Evolutionary conservation across 169 alveolate species (phyloP), one percentile per base, ranked within the genome.

Genomic region (Plasmodium berghei): DNA sequence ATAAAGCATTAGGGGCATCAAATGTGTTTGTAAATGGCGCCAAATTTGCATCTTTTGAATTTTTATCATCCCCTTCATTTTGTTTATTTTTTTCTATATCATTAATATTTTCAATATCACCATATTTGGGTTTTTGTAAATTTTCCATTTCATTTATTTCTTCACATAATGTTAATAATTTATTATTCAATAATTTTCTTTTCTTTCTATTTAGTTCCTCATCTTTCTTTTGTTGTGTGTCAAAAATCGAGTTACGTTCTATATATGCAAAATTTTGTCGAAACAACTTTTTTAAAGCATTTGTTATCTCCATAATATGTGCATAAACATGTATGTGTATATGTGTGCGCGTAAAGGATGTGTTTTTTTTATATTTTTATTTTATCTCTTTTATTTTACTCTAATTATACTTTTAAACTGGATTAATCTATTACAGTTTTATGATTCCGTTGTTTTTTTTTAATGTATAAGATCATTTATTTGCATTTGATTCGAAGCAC

Each of bases 1-100:
- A 62, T 34, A 86, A 71, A 9, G 91, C 91, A 58, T 69, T 59
- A 48, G 91, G 87, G 10, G 91, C 73, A 59, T 86, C 91, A 59
- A 86, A 86, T 2, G 61, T 24, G 71, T 86, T 86, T 20, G 63
- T 2, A 52, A 59, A 71, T 22, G 42, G 71, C 24, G 28, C 1
- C n/a, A 34, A 18, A 45, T 71, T 46, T 55, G 12, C 66, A 1
- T 66, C 85, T 59, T 83, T 83, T 56, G 69, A 55, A 34, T 34
- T 34, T 34, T 34, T 34, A 12, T 69, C 49, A 52, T 66, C 75
- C 4, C 58, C 52, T 34, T 73, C 72, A 40, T 22, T 83, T 1
- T 22, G 46, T 48, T 26, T 42, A 24, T 72, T 67, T 54, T 67
- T 83, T 45, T 18, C 8, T n/a, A 22, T 40, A 42, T 55, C 83